Evolutionary conservation across 2,329 filamentous ascomycete genomes (phyloP).

Genomic region (Ceratocystis smalleyi): DNA sequence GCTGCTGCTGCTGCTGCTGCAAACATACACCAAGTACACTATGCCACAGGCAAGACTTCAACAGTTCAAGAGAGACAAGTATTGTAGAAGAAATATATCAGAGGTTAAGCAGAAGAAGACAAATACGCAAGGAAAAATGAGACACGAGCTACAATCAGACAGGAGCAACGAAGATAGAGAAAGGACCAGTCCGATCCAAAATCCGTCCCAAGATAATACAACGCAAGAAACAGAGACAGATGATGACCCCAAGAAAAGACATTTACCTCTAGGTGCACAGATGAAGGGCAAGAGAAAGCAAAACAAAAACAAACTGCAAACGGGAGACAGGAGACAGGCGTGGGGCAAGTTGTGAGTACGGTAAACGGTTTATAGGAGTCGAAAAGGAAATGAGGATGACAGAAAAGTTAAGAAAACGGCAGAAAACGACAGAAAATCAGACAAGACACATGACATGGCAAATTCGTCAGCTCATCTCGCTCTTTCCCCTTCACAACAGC

Average conservation of each 20-base stretch:
- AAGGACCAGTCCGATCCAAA: not conserved
- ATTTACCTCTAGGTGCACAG: not conserved
- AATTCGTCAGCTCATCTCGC: constrained; percentile 15
- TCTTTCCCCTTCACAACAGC: not conserved
- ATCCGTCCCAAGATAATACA: not conserved
- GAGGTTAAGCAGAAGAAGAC: not conserved
- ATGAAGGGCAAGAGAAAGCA: not conserved
- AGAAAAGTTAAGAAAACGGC: not conserved
- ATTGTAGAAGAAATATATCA: not conserved
- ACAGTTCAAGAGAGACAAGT: not conserved
- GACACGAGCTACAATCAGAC: not conserved
- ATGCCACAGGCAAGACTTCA: no score
- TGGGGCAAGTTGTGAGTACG: not conserved
- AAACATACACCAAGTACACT: no score
- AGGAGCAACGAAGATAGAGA: not conserved
- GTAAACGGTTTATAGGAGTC: constrained; percentile 4
- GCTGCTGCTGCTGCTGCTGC: no score
- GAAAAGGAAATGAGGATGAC: not conserved
- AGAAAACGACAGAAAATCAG: not conserved
- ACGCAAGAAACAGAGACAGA: constrained; percentile 5
- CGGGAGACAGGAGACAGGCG: not conserved
- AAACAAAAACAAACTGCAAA: not conserved
- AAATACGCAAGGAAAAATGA: not conserved
- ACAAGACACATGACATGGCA: constrained; percentile 14
- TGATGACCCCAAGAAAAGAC: constrained; percentile 4